Evolutionary conservation across 2,329 filamentous ascomycete species (phyloP).

Genomic region (Scedosporium minutisporum): DNA sequence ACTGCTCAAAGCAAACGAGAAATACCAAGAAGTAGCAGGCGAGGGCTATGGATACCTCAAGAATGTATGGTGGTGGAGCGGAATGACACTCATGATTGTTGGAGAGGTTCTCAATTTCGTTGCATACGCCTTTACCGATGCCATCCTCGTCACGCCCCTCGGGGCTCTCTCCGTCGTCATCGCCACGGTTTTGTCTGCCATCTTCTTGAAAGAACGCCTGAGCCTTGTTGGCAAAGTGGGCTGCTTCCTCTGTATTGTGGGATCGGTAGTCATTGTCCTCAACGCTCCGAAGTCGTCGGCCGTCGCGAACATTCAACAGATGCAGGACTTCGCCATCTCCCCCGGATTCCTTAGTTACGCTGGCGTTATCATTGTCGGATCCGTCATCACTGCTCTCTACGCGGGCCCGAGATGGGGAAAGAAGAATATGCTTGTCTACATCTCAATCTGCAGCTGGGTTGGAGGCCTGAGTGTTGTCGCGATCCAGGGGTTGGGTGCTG

Average conservation of each 20-base stretch:
- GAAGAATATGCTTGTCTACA: slow-evolving; percentile 95
- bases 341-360: slow-evolving; percentile 82
- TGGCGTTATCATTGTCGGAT: slow-evolving; percentile 70
- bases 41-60: slow-evolving; percentile 97
- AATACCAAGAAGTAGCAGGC: slow-evolving; percentile 91
- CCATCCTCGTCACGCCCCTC: slow-evolving; percentile 86
- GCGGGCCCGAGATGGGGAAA: slow-evolving; percentile 83
- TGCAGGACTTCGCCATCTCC: slow-evolving; percentile 77
- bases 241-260: slow-evolving; percentile 90
- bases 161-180: slow-evolving; percentile 89
- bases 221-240: slow-evolving; percentile 95
- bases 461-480: slow-evolving; percentile 91
- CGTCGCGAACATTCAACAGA: slow-evolving; percentile 79
- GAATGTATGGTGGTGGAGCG: slow-evolving; percentile 88
- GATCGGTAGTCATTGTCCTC: slow-evolving; percentile 86
- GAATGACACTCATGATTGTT: slow-evolving; percentile 94
- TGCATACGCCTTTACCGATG: slow-evolving; percentile 93
- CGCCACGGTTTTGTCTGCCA: slow-evolving; percentile 80
- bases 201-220: slow-evolving; percentile 90
- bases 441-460: slow-evolving; percentile 91
- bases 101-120: slow-evolving; percentile 97
- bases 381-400: slow-evolving; percentile 64
- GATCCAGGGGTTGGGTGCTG: slow-evolving; percentile 84
- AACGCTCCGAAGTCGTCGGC: slow-evolving; percentile 84
- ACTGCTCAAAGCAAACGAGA: slow-evolving; percentile 82